Base-by-base conservation (phyloP, 1,284 basidiomycete species). In the Volvariella surrecta region DNA sequence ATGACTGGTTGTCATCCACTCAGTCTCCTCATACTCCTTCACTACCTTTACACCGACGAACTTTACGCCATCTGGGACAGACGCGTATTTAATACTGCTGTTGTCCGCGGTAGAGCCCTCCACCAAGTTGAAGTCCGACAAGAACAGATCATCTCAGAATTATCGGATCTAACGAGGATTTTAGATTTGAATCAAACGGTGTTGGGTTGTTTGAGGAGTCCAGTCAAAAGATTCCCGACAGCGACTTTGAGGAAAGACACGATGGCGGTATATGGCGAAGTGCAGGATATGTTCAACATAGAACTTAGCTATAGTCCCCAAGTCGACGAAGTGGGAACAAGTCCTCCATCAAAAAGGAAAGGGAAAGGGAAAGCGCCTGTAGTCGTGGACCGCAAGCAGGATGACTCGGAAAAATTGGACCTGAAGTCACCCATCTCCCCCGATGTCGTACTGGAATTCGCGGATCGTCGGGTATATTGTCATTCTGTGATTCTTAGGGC, bases 31-130 rank as follows among this genome's bases (percentile, higher is more conserved):
- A 72, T 97, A 18, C 66, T 98, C 4, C 59, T 96, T 13, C 75
- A 84, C 39, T 98, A 95, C 57, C 58, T 98, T 9, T 98, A 98
- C 64, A 78, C 88, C 2, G 94, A 98, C 58, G 75, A 83, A 20
- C 60, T 94, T 0, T 71, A 89, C 4, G 79, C 90, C 0, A 58
- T 95, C 4, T 96, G 92, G 90, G 93, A 97, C 55, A 70, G 73
- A 9, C 79, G 91, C 9, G 70, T 97, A 8, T 28, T 28, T 11
- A 28, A 28, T 11, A 11, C 24, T 6, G 67, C 68, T 1, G 55
- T 65, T 1, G 61, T 66, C 1, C 62, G 87, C 2, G 67, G 68
- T 37, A 56, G 56, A 3, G 58, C 67, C 40, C 65, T 76, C 31
- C 34, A 45, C 2, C 42, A 17, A n/a, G 13, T 54, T 3, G 54